Base-by-base conservation (phyloP, 306 rosid species). In the Lablab purpureus region DNA sequence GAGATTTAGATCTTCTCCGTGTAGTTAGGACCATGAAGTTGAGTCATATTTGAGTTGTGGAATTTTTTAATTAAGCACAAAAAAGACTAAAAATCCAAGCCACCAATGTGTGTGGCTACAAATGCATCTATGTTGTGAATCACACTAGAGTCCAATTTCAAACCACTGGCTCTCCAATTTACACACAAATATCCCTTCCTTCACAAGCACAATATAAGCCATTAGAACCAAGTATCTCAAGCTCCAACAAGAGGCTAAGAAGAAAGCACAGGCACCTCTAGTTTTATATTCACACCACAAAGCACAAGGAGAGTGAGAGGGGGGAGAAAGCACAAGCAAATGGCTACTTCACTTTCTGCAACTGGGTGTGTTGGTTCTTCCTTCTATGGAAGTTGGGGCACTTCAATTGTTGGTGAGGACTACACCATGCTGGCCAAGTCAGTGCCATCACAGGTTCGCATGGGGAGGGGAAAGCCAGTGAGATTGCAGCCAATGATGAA, bases 401-500 rank as follows among this genome's bases (percentile, higher is more conserved):
- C 73, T 78, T 83, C 97, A 11, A 73, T 95, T 19, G 87, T 28
- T 1, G 93, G 99, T 25, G 99, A 96, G 40, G 97, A 96, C 45
- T 91, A 84, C 25, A 13, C 54, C 49, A 22, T 54, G 86, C 21
- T 92, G 72, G 83, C 68, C 0, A 91, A 79, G 75, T 76, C 94
- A 73, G 91, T 76, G n/a, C 80, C 87, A 21, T 73, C 83, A 8
- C 96, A 88, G 9, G 91, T 90, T 80, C 68, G 90, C 25, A 79
- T 86, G 30, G 91, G 91, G 17, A 69, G 81, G 15, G 60, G 80
- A 3, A 93, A 88, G 67, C 77, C 90, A 10, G 71, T 87, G 52
- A 80, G 98, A 59, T 77, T 73, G 41, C 94, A 84, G 58, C 96
- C 98, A 7, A 84, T 93, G 92, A 96, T 96, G 99, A 96, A 91